Base-by-base conservation (phyloP, 2,329 filamentous ascomycete genomes). In the Aspergillus ochraceoroseus region DNA sequence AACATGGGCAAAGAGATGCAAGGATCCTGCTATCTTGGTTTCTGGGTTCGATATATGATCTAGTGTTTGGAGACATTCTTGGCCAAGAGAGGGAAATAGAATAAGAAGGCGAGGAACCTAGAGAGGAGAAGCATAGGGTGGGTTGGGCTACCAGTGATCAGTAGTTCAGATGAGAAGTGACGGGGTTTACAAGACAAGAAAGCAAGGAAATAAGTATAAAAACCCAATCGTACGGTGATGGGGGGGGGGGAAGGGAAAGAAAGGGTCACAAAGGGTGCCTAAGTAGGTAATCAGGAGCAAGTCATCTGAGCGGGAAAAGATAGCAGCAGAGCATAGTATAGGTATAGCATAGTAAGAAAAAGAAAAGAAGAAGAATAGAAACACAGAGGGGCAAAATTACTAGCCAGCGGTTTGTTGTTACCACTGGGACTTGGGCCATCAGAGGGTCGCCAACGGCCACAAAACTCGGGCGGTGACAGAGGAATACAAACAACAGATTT, bases 261-360 rank as follows among this genome's bases (percentile, higher is more conserved):
- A 31, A 18, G 22, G 32, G 23, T 27, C 22, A 35, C 9, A 18
- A 19, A 23, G 29, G 23, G 34, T 32, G 35, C 12, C 38, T 41
- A 35, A 30, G 37, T 28, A 41, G 37, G 35, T 14, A 32, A 30
- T 33, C 34, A n/a, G n/a, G n/a, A 38, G 41, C 31, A 39, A 43
- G 35, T 43, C 41, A 43, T 43, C 41, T 43, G 41, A 33, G 23
- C 32, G 25, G 31, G 23, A 22, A 33, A 30, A 30, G 30, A 25
- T 38, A 27, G 30, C 31, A 13, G 11, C 30, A 29, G 31, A 38
- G 28, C 36, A 26, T 35, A 31, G 32, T 32, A 25, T 30, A 7
- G 20, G 13, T 9, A 32, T 38, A 23, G 13, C 12, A 28, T 22
- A 30, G 26, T 18, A 36, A 36, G 29, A 32, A 26, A 27, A 31